Evolutionary conservation across 2,329 filamentous ascomycete genomes (phyloP).

Genomic region (Pseudogymnoascus sp.): DNA sequence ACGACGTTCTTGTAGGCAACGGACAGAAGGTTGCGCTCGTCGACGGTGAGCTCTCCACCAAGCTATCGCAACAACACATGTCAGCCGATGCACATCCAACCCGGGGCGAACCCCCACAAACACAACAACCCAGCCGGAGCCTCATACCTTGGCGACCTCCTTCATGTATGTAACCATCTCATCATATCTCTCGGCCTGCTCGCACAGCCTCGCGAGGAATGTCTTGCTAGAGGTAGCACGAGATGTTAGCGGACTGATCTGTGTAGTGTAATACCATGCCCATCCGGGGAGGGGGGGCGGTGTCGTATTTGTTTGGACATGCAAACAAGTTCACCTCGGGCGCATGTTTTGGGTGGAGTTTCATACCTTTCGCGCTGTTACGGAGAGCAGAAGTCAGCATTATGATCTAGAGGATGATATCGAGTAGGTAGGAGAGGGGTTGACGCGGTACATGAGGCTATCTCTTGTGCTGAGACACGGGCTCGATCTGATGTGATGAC

Average conservation of each 20-base stretch:
- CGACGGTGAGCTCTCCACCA: conserved; percentile 65
- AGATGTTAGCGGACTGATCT: neutral
- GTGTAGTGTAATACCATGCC: neutral
- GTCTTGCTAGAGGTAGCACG: conserved; percentile 67
- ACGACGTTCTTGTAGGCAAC: conserved; percentile 99
- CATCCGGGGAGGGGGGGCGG: neutral
- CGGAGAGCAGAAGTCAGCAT: conserved; percentile 20
- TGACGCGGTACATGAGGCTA: conserved; percentile 23
- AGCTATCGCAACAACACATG: conserved; percentile 18
- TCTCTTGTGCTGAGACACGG: conserved; percentile 6
- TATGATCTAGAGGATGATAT: neutral
- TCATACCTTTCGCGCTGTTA: conserved; percentile 30
- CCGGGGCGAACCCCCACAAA: neutral
- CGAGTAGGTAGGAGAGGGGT: neutral
- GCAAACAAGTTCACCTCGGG: conserved; percentile 10
- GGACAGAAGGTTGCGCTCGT: conserved; percentile 95
- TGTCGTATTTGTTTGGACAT: conserved; percentile 16
- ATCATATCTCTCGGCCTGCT: conserved; percentile 99
- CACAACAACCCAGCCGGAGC: conserved; percentile 14
- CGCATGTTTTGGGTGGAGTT: neutral
- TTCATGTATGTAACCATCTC: conserved; percentile 99
- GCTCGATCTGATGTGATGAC: conserved; percentile 6
- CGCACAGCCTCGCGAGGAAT: conserved; percentile 98
- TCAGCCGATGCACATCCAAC: conserved; percentile 6
- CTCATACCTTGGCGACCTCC: conserved; percentile 85